phyloP scores from a whole-genome alignment of 2,329 filamentous ascomycete genomes.

The Nemania sp. region DNA sequence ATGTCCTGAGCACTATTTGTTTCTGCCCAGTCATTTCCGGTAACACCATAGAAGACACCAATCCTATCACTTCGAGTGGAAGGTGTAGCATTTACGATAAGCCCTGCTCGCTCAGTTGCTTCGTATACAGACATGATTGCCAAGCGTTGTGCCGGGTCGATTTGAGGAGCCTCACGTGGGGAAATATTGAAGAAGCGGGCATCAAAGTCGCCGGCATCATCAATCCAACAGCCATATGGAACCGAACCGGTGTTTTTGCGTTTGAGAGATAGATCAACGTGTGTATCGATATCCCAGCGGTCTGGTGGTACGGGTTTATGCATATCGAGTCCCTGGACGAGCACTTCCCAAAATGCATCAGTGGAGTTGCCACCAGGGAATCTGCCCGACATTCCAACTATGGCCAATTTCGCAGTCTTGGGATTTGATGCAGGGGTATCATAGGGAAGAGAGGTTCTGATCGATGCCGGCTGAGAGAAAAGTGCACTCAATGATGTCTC shows the following conservation, averaged over 20 bases:
- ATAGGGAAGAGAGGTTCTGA: no score
- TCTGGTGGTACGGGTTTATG: constrained; percentile 28
- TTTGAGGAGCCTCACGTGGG: constrained; percentile 39
- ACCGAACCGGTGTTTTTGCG: constrained; percentile 27
- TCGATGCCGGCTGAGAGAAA: no score
- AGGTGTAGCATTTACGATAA: constrained; percentile 28
- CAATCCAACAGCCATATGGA: constrained; percentile 24
- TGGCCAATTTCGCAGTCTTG: no score
- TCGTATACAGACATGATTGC: constrained; percentile 68
- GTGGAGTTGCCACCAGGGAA: no score
- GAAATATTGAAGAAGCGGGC: constrained; percentile 33
- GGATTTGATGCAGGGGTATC: no score
- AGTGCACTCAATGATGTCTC: no score
- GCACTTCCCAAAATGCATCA: constrained; percentile 36
- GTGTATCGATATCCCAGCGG: constrained; percentile 28
- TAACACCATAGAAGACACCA: constrained; percentile 29
- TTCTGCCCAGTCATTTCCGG: constrained; percentile 55
- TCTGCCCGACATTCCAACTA: no score
- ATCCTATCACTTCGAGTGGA: constrained; percentile 26
- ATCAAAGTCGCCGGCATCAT: constrained; percentile 31
- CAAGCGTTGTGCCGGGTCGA: constrained; percentile 67
- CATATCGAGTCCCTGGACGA: constrained; percentile 32
- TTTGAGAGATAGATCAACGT: constrained; percentile 31
- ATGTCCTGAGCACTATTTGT: constrained; percentile 65
- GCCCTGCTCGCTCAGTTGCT: constrained; percentile 64